Conservation (phyloP, 208 protist species). For the Acanthamoeba lenticulata region DNA sequence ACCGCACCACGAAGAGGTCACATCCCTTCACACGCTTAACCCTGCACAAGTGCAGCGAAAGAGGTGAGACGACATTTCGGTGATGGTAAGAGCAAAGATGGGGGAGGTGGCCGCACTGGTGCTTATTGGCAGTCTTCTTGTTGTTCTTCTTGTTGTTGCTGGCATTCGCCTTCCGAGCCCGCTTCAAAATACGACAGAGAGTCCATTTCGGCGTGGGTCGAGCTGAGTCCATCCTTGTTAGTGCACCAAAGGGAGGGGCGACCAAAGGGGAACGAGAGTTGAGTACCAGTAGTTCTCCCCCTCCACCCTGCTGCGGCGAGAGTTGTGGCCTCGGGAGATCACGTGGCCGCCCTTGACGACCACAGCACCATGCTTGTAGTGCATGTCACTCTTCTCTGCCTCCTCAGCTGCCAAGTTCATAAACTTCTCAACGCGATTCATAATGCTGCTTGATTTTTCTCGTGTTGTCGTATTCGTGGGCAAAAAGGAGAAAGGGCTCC, state of each 20-base stretch:
- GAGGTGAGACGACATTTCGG: not conserved
- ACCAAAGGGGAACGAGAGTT: not conserved
- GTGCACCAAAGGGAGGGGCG: not conserved
- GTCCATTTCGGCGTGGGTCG: constrained; percentile 54
- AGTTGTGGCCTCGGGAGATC: constrained; percentile 6
- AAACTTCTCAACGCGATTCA: constrained; percentile 25
- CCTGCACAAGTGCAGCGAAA: not conserved
- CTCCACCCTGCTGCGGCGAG: not conserved
- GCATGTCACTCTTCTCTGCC: not conserved
- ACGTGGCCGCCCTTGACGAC: constrained; percentile 42
- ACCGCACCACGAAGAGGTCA: constrained; percentile 26
- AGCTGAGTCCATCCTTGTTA: not conserved
- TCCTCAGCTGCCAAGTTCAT: not conserved
- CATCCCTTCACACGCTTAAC: constrained; percentile 23
- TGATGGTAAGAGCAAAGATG: not conserved
- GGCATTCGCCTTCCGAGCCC: not conserved
- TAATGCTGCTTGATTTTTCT: too few species aligned
- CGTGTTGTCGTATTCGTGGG: too few species aligned
- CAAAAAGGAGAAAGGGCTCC: too few species aligned
- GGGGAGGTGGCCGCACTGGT: not conserved
- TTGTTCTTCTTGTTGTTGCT: not conserved
- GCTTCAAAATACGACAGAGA: constrained; percentile 52
- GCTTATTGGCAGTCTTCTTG: constrained; percentile 28
- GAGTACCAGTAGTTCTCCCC: not conserved
- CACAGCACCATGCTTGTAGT: constrained; percentile 36